phyloP scores from a whole-genome alignment of 768 basidiomycete species.

The Tulasnella sp. region DNA sequence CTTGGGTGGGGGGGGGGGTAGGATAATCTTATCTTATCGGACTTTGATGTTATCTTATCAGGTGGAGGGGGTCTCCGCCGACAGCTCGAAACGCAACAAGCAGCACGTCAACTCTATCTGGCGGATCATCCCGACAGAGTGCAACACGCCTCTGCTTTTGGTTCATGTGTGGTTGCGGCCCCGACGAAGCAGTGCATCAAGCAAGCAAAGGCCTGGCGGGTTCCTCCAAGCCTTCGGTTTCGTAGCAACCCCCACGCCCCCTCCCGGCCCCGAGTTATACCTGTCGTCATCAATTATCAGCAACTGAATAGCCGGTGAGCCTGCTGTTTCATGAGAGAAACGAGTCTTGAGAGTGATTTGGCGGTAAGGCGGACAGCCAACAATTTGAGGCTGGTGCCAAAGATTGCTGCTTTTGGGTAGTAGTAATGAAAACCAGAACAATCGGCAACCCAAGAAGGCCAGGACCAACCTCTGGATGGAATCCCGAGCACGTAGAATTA shows the following conservation, averaged over 20 bases:
- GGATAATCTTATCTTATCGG: background rate
- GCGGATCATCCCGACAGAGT: background rate
- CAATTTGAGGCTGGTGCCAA: too few species aligned
- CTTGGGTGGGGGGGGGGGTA: too few species aligned
- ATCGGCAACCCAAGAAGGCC: background rate
- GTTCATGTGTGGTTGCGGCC: too few species aligned
- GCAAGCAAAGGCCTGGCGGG: too few species aligned
- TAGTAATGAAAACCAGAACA: background rate
- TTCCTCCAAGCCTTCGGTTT: too few species aligned
- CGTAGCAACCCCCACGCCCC: too few species aligned
- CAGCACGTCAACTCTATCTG: background rate
- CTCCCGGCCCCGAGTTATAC: too few species aligned
- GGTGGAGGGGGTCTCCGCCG: background rate
- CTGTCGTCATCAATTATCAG: background rate
- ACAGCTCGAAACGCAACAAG: background rate
- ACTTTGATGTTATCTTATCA: background rate
- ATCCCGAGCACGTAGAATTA: background rate
- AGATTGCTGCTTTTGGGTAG: background rate
- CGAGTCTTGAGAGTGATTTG: background rate
- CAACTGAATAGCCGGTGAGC: background rate
- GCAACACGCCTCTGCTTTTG: background rate
- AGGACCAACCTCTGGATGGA: background rate
- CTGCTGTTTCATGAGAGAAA: background rate
- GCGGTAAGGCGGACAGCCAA: background rate
- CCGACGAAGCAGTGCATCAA: too few species aligned